phyloP scores from a whole-genome alignment of 495 filamentous ascomycete species.

The Amorphotheca resinae region DNA sequence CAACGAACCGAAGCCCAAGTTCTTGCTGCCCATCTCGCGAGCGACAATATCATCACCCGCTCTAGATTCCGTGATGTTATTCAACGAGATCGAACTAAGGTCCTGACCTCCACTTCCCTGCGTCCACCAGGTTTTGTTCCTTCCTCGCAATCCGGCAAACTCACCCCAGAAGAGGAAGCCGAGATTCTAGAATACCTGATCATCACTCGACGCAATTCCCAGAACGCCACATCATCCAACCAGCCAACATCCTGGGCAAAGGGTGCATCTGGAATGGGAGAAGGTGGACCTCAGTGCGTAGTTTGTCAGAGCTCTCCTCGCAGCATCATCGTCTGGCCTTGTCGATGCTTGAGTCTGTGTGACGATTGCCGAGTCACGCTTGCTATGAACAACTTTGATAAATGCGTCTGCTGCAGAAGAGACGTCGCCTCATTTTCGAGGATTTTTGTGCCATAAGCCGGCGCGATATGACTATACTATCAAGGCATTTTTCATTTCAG shows the following conservation, averaged over 20 bases:
- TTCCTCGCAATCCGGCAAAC: slow-evolving; percentile 22
- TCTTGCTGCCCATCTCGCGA: slow-evolving; percentile 66
- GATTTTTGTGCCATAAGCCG: slow-evolving; percentile 66
- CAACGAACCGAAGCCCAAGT: slow-evolving; percentile 70
- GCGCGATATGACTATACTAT: not conserved
- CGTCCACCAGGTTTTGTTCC: slow-evolving; percentile 17
- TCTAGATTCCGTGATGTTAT: slow-evolving; percentile 56
- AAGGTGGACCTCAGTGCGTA: slow-evolving; percentile 75
- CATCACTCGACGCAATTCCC: slow-evolving; percentile 39
- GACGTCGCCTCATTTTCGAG: slow-evolving; percentile 78
- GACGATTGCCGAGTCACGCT: slow-evolving; percentile 90
- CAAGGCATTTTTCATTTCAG: no score
- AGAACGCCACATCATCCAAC: slow-evolving; percentile 13
- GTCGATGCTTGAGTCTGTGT: slow-evolving; percentile 83
- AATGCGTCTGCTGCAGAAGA: slow-evolving; percentile 83
- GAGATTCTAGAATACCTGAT: slow-evolving; percentile 72
- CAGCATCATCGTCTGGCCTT: slow-evolving; percentile 92
- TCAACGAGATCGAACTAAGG: slow-evolving; percentile 49
- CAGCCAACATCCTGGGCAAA: slow-evolving; percentile 40
- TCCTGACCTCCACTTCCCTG: slow-evolving; percentile 43
- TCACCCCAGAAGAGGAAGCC: slow-evolving; percentile 62
- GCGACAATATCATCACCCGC: slow-evolving; percentile 63
- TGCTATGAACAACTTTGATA: slow-evolving; percentile 93
- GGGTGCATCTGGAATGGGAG: slow-evolving; percentile 58
- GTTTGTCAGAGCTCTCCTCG: slow-evolving; percentile 82